phyloP scores from a whole-genome alignment of 768 basidiomycete species.

The Boletus pseudo-olivaceus region DNA sequence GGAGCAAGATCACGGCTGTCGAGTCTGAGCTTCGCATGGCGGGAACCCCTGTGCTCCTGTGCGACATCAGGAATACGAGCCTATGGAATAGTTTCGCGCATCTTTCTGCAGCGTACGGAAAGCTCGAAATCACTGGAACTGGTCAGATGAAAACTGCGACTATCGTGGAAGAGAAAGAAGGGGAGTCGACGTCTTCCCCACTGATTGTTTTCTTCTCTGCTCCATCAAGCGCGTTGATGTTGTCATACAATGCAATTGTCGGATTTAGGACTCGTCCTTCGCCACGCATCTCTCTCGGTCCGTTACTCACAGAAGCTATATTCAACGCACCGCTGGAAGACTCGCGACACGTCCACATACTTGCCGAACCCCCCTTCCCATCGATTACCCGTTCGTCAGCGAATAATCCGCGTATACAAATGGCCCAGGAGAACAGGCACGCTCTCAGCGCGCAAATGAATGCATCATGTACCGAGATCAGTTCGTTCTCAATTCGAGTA shows the following conservation, averaged over 20 bases:
- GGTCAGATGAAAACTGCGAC: slow-evolving; percentile 17
- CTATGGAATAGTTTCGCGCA: slow-evolving; percentile 18
- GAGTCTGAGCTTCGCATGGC: slow-evolving; percentile 20
- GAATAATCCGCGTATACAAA: background rate
- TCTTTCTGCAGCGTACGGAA: slow-evolving; percentile 23
- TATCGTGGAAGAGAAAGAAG: slow-evolving; percentile 18
- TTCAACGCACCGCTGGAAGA: slow-evolving; percentile 19
- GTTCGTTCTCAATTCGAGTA: slow-evolving; percentile 18
- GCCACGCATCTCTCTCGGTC: background rate
- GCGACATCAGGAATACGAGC: slow-evolving; percentile 16
- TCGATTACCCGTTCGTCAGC: background rate
- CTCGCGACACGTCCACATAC: slow-evolving; percentile 22
- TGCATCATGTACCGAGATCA: slow-evolving; percentile 9
- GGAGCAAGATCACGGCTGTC: slow-evolving; percentile 20
- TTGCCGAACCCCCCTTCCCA: slow-evolving; percentile 19
- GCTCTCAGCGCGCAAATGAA: slow-evolving; percentile 16
- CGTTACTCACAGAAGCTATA: slow-evolving; percentile 12
- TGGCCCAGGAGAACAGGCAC: slow-evolving; percentile 13
- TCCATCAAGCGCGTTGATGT: slow-evolving; percentile 18
- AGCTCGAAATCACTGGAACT: slow-evolving; percentile 11
- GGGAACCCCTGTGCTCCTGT: slow-evolving; percentile 25
- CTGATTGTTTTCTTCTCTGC: slow-evolving; percentile 25
- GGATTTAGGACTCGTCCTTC: slow-evolving; percentile 21
- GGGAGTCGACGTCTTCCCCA: slow-evolving; percentile 16
- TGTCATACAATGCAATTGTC: slow-evolving; percentile 10